These are phyloP conservation scores for Chenopodium formosanum DNA, from an alignment of 148 eudicot genomes.

Conservation along the genomic window DNA sequence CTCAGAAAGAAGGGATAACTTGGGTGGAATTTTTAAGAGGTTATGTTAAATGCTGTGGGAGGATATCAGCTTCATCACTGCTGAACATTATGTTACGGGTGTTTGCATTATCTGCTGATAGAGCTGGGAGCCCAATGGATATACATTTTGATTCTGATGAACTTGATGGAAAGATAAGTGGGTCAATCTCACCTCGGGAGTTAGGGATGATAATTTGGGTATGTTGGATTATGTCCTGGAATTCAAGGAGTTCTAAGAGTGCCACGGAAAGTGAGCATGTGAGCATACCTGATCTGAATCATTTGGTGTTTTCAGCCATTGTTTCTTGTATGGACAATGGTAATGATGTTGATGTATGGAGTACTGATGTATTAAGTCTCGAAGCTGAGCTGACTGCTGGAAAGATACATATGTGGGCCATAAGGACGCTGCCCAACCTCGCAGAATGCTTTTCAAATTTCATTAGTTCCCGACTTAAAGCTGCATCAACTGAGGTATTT, in stretches of 20 bases:
- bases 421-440: constrained; percentile 66
- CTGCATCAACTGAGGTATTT: constrained; percentile 49
- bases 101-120: constrained; percentile 45
- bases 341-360: constrained; percentile 45
- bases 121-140: constrained; percentile 56
- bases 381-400: constrained; percentile 57
- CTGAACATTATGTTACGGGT: constrained; percentile 51
- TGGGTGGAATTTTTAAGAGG: constrained; percentile 81
- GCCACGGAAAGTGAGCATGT: constrained; percentile 25
- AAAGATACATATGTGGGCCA: constrained; percentile 70
- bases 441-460: constrained; percentile 68
- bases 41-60: constrained; percentile 57
- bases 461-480: constrained; percentile 48
- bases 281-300: constrained; percentile 64
- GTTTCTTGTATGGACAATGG: constrained; percentile 47
- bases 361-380: constrained; percentile 35
- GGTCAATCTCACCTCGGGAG: constrained; percentile 53
- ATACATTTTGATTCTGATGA: constrained; percentile 54
- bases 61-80: constrained; percentile 50
- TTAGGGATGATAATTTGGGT: constrained; percentile 62
- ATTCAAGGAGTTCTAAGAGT: constrained; percentile 28
- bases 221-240: constrained; percentile 69
- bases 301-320: constrained; percentile 69
- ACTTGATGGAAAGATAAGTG: constrained; percentile 57
- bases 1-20: constrained; percentile 53